A percentile compares a stretch with the other conserved stretches of the same genome.
Evolutionary conservation across 1,284 basidiomycete genomes (phyloP).

Genomic region (Cutaneotrichosporon sp.): DNA sequence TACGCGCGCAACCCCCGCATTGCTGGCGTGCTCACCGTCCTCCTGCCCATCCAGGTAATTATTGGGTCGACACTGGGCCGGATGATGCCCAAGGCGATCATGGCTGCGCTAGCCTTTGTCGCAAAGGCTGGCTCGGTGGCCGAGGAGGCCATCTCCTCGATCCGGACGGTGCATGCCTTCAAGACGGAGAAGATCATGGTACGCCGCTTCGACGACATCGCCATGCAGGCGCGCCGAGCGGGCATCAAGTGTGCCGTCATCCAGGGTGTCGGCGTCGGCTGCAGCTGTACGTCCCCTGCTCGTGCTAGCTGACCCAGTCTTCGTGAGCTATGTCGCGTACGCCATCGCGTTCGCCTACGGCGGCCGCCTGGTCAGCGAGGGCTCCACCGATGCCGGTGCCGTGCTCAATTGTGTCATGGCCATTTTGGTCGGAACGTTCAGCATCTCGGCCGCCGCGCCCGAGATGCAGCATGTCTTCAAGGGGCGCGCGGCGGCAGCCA

Average conservation of each 20-base stretch:
- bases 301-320: conserved; percentile 49
- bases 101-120: conserved; percentile 67
- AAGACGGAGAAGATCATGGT: conserved; percentile 73
- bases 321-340: conserved; percentile 68
- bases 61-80: conserved; percentile 58
- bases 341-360: conserved; percentile 54
- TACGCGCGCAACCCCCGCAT: conserved; percentile 73
- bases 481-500: conserved; percentile 84
- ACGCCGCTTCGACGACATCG: conserved; percentile 67
- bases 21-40: conserved; percentile 80
- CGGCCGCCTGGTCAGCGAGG: conserved; percentile 51
- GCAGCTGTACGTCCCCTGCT: conserved; percentile 46
- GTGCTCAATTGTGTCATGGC: conserved; percentile 83
- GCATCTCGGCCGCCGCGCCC: conserved; percentile 66
- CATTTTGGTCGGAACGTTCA: conserved; percentile 85
- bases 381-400: conserved; percentile 63
- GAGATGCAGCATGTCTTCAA: conserved; percentile 83
- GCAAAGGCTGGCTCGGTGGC: conserved; percentile 83
- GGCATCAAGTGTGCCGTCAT: conserved; percentile 70
- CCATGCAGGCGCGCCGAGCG: conserved; percentile 60
- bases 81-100: conserved; percentile 47
- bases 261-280: conserved; percentile 67
- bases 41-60: conserved; percentile 82
- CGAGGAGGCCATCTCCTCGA: conserved; percentile 78
- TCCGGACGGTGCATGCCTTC: conserved; percentile 76